These are phyloP conservation scores for Alternaria metachromatica DNA, from an alignment of 2,329 filamentous ascomycete genomes.

Conservation along the genomic window DNA sequence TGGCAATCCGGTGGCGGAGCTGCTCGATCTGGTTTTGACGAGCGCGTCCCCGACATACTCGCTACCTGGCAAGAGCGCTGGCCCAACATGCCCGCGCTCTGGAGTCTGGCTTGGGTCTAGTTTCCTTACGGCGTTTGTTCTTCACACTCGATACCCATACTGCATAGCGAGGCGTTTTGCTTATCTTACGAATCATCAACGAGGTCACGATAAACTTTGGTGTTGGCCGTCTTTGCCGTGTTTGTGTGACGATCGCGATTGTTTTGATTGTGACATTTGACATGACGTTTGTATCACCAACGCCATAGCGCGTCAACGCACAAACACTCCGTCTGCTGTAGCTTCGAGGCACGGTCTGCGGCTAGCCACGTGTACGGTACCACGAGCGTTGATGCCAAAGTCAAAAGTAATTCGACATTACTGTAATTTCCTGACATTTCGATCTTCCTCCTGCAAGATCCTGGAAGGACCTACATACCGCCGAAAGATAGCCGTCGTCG, in stretches of 20 bases:
- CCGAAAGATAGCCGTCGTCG: not conserved
- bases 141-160: slow-evolving; percentile 28
- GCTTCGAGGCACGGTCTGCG: slow-evolving; percentile 9
- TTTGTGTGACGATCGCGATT: not conserved
- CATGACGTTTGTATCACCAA: slow-evolving; percentile 4
- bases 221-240: not conserved
- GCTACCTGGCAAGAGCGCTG: slow-evolving; percentile 94
- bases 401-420: not conserved
- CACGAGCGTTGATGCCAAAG: not conserved
- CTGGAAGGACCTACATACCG: not conserved
- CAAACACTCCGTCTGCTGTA: slow-evolving; percentile 1
- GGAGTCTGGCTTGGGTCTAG: slow-evolving; percentile 94
- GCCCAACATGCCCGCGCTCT: slow-evolving; percentile 88
- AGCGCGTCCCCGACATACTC: slow-evolving; percentile 88
- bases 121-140: slow-evolving; percentile 7
- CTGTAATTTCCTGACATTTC: not conserved
- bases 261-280: not conserved
- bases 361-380: slow-evolving; percentile 16
- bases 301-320: not conserved
- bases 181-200: not conserved
- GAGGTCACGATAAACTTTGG: not conserved
- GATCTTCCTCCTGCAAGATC: not conserved
- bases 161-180: slow-evolving; percentile 32
- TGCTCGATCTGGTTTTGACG: slow-evolving; percentile 84
- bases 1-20: slow-evolving; percentile 68